Evolutionary conservation across 371 early-diverging fungal genomes (phyloP).

Genomic region (Phascolomyces articulosus): DNA sequence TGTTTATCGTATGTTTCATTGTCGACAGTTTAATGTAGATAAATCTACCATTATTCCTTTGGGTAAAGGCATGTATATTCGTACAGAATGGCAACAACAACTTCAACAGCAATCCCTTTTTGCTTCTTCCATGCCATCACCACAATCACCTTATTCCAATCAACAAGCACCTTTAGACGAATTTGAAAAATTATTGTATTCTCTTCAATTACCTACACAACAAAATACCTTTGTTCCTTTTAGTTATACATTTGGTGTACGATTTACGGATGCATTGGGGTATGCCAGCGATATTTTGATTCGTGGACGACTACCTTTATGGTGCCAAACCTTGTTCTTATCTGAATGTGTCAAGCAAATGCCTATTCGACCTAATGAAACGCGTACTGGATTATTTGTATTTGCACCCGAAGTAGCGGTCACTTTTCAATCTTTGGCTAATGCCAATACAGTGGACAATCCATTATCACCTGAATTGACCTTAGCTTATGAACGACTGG

Average conservation of each 20-base stretch:
- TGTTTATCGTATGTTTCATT: conserved; percentile 34
- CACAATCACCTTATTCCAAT: neutral
- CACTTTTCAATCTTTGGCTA: conserved; percentile 25
- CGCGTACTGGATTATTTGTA: conserved; percentile 34
- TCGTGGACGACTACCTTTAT: conserved; percentile 43
- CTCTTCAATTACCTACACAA: neutral
- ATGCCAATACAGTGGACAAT: neutral
- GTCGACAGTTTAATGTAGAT: conserved; percentile 17
- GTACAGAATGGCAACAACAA: conserved; percentile 37
- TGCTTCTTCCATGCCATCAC: neutral
- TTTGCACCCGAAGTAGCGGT: conserved; percentile 49
- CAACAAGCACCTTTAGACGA: neutral
- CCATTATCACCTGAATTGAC: conserved; percentile 30
- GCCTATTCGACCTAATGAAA: conserved; percentile 31
- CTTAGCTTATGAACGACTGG: conserved; percentile 35
- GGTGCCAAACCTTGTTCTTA: conserved; percentile 47
- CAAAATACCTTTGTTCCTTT: conserved; percentile 38
- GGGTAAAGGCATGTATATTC: conserved; percentile 46
- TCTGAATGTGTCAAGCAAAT: conserved; percentile 31
- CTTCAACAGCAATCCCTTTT: neutral
- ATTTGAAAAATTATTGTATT: neutral
- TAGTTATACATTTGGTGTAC: conserved; percentile 51
- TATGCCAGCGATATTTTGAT: conserved; percentile 38
- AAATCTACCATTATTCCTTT: conserved; percentile 33
- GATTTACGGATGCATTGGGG: conserved; percentile 44